These are phyloP conservation scores for Alternaria sp. DNA, from an alignment of 2,329 filamentous ascomycete genomes.

Conservation along the genomic window DNA sequence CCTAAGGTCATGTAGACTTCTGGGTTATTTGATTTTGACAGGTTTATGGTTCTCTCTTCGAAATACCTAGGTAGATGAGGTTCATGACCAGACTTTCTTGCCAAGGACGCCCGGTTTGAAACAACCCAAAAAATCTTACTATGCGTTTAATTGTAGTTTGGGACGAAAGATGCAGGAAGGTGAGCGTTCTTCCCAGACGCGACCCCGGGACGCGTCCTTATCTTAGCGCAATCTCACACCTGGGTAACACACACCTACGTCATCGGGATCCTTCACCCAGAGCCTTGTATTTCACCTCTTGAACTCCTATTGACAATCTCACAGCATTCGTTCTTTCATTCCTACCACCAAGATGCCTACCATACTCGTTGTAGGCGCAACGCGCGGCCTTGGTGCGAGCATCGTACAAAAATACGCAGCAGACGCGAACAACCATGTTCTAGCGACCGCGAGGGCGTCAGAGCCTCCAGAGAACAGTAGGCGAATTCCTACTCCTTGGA, in stretches of 20 bases:
- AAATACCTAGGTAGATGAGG: no score
- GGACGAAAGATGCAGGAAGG: neutral
- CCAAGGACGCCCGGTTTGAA: no score
- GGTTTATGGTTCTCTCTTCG: no score
- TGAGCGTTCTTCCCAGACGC: neutral
- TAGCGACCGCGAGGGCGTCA: conserved; percentile 64
- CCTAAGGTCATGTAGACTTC: no score
- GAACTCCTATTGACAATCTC: neutral
- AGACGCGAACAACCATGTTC: conserved; percentile 57
- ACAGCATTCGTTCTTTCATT: neutral
- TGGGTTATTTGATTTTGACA: no score
- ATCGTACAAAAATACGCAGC: conserved; percentile 64
- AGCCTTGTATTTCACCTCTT: neutral
- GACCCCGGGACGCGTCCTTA: neutral
- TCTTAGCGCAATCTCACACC: neutral
- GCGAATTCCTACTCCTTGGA: neutral
- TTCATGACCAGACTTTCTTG: no score
- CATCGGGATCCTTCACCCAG: neutral
- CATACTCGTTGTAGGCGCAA: conserved; percentile 71
- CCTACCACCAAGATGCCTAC: conserved; percentile 37
- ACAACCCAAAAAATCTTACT: no score
- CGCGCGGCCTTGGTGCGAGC: conserved; percentile 69
- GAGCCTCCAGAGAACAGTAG: conserved; percentile 49
- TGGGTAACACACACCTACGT: neutral
- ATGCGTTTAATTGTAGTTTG: no score